These are phyloP conservation scores for Penicillium atrosanguineum DNA, from an alignment of 495 filamentous ascomycete genomes.

Conservation along the genomic window DNA sequence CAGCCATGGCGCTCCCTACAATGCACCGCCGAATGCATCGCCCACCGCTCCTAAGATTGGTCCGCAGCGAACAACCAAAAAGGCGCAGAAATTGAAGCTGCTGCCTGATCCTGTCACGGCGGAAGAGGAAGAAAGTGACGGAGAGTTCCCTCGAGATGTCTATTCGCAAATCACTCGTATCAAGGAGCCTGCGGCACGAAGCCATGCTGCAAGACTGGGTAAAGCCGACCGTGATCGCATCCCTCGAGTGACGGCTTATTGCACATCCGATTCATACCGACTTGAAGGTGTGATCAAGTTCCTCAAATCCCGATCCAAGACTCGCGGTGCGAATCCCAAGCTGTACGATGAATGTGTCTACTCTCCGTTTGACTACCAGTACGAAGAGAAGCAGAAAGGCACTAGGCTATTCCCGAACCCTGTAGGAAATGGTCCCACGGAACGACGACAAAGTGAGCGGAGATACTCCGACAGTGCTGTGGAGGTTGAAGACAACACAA, in stretches of 20 bases:
- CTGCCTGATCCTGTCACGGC: slow-evolving; percentile 84
- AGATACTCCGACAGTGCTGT: slow-evolving; percentile 64
- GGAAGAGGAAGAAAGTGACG: slow-evolving; percentile 67
- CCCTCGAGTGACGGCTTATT: slow-evolving; percentile 93
- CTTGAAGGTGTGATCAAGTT: slow-evolving; percentile 85
- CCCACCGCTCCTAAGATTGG: slow-evolving; percentile 72
- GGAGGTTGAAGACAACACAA: slow-evolving; percentile 53
- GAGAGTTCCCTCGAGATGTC: slow-evolving; percentile 91
- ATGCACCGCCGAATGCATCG: slow-evolving; percentile 38
- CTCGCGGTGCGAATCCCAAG: slow-evolving; percentile 78
- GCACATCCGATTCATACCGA: slow-evolving; percentile 85
- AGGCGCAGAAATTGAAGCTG: slow-evolving; percentile 92
- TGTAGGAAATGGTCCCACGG: slow-evolving; percentile 29
- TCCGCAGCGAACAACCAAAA: slow-evolving; percentile 91
- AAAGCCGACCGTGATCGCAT: slow-evolving; percentile 87
- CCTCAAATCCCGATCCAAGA: slow-evolving; percentile 75
- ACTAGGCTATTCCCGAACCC: slow-evolving; percentile 18
- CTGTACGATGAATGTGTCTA: slow-evolving; percentile 96
- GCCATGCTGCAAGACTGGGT: slow-evolving; percentile 88
- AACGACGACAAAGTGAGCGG: slow-evolving; percentile 50
- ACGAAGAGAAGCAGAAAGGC: slow-evolving; percentile 40
- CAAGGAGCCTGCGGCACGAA: slow-evolving; percentile 89
- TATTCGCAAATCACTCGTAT: slow-evolving; percentile 95
- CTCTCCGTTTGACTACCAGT: slow-evolving; percentile 78
- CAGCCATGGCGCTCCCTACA: slow-evolving; percentile 67